A percentile compares a stretch with the other conserved stretches of the same genome.
phyloP scores from a whole-genome alignment of 139 green algal species.

The Coelastrella sp. region DNA sequence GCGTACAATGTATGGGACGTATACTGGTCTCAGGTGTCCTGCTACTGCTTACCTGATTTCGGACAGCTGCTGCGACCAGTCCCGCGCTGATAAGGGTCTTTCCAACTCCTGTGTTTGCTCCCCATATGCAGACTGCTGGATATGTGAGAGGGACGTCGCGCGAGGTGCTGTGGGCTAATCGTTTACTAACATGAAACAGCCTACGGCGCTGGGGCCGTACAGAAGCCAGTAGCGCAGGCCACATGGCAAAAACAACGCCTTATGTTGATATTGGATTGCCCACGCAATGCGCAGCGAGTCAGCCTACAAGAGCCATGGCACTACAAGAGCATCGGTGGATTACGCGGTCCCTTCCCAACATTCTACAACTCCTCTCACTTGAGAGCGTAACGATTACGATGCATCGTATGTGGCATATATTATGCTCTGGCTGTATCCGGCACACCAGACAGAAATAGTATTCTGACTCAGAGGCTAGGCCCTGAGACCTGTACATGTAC shows the following conservation, averaged over 20 bases:
- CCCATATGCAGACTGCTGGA: conserved; percentile 87
- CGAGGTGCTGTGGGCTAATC: background rate
- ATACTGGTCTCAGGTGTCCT: background rate
- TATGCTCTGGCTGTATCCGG: too few species aligned
- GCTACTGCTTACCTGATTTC: conserved; percentile 43
- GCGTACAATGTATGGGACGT: too few species aligned
- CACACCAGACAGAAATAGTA: too few species aligned
- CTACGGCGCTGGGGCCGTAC: background rate
- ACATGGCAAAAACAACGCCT: background rate
- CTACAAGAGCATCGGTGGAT: background rate
- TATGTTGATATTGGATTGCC: too few species aligned
- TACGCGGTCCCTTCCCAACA: background rate
- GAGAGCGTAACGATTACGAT: too few species aligned
- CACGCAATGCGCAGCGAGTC: too few species aligned
- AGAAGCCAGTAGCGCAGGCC: background rate
- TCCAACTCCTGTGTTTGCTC: conserved; percentile 94
- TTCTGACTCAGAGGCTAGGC: too few species aligned
- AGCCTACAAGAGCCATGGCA: background rate
- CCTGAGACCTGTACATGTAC: too few species aligned
- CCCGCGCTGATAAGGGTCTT: conserved; percentile 95
- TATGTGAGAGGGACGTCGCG: conserved; percentile 37
- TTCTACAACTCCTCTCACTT: too few species aligned
- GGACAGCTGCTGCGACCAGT: conserved; percentile 67
- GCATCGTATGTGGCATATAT: too few species aligned
- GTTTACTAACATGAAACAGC: background rate